A percentile compares a stretch with the other conserved stretches of the same genome.
Evolutionary conservation across 2,329 filamentous ascomycete species (phyloP).

Genomic region (Phyllosticta citrichinensis): DNA sequence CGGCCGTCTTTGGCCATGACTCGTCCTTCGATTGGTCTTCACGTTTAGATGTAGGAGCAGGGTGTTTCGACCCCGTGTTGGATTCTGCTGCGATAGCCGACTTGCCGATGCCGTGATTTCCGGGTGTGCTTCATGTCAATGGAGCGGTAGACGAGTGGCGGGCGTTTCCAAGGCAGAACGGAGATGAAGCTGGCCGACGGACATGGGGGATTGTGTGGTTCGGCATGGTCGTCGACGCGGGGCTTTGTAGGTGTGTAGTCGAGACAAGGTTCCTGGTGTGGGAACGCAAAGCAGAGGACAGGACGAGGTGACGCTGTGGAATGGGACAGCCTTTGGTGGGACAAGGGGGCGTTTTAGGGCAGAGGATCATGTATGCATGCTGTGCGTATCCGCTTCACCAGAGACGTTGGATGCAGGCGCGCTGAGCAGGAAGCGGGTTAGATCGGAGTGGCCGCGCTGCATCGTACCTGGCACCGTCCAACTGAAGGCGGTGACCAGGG

Average conservation of each 20-base stretch:
- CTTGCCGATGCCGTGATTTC: neutral
- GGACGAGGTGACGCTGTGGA: neutral
- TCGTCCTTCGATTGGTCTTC: neutral
- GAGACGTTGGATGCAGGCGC: neutral
- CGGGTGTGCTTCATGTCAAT: neutral
- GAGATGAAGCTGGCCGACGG: neutral
- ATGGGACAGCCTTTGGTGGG: neutral
- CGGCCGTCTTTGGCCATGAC: too few relatives aligned
- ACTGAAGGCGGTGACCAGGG: neutral
- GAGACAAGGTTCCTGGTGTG: neutral
- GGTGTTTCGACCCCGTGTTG: neutral
- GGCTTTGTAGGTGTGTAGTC: neutral
- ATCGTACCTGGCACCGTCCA: neutral
- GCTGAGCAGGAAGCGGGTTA: too few relatives aligned
- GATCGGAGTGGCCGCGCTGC: neutral
- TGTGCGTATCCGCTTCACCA: neutral
- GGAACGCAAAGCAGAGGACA: neutral
- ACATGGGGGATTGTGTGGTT: neutral
- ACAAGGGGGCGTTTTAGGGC: neutral
- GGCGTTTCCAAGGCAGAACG: neutral
- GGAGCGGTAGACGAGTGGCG: neutral
- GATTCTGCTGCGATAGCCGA: neutral
- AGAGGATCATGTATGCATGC: neutral
- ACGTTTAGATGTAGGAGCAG: neutral
- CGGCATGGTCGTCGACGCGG: neutral